phyloP scores from a whole-genome alignment of 257 asterid species.

The Eustoma russellianum region DNA sequence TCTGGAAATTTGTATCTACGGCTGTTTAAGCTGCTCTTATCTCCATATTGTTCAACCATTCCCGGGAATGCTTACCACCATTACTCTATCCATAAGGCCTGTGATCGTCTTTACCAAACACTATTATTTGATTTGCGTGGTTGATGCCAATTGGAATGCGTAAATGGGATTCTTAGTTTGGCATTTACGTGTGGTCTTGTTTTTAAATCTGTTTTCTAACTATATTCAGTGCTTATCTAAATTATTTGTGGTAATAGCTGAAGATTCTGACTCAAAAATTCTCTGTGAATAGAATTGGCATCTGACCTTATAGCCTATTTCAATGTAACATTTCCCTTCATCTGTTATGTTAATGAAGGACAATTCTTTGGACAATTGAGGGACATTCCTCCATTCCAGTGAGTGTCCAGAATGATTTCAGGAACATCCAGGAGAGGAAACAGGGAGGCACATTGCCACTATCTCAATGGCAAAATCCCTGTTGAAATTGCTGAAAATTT shows the following conservation, averaged over 20 bases:
- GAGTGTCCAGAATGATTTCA: constrained; percentile 22
- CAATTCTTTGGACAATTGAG: not conserved
- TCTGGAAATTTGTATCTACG: not conserved
- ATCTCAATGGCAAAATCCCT: constrained; percentile 43
- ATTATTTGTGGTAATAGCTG: too few species aligned
- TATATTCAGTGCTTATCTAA: too few species aligned
- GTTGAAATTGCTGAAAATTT: constrained; percentile 63
- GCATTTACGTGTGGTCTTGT: too few species aligned
- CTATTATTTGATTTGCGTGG: not conserved
- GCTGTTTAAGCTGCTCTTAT: not conserved
- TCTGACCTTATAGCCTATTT: not conserved
- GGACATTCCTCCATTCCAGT: constrained; percentile 6
- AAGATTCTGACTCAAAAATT: too few species aligned
- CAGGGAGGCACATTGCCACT: constrained; percentile 30
- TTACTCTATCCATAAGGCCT: not conserved
- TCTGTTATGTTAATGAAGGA: not conserved
- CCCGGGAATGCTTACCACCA: not conserved
- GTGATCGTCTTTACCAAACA: not conserved
- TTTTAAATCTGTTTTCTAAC: too few species aligned
- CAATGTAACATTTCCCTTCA: not conserved
- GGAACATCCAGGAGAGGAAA: constrained; percentile 31
- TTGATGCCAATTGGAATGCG: too few species aligned
- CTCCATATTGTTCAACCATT: not conserved
- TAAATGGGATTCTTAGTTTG: too few species aligned
- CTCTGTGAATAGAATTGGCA: not conserved